phyloP scores from a whole-genome alignment of 2,329 filamentous ascomycete genomes.

The Ustulina deusta region DNA sequence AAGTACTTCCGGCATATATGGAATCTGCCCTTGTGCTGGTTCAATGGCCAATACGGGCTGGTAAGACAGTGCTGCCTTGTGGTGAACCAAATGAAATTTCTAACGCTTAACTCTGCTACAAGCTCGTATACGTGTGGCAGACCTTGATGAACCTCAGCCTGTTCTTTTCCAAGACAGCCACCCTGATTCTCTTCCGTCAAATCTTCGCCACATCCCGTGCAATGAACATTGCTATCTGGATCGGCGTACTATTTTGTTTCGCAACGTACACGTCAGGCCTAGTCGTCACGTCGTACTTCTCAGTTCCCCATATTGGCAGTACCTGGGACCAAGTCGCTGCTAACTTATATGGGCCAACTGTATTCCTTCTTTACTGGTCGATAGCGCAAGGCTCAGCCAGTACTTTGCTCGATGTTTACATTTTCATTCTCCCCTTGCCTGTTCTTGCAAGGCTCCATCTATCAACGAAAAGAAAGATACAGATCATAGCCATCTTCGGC shows the following conservation, averaged over 20 bases:
- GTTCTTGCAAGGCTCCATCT: constrained; percentile 31
- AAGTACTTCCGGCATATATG: constrained; percentile 29
- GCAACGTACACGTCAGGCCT: no score
- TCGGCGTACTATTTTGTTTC: constrained; percentile 25
- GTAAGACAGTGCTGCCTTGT: constrained; percentile 14
- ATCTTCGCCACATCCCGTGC: constrained; percentile 25
- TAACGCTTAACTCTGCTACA: constrained; percentile 19
- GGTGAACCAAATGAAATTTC: not conserved
- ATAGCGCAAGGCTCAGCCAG: constrained; percentile 16
- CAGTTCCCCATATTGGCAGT: constrained; percentile 22
- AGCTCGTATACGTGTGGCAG: constrained; percentile 29
- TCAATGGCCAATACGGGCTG: constrained; percentile 18
- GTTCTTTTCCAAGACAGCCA: constrained; percentile 37
- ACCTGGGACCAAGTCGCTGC: constrained; percentile 27
- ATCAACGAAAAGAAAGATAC: constrained; percentile 19
- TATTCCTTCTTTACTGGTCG: constrained; percentile 13
- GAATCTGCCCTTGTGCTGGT: constrained; percentile 29
- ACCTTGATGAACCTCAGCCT: constrained; percentile 19
- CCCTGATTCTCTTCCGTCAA: constrained; percentile 31
- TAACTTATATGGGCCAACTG: no score
- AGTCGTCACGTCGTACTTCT: constrained; percentile 20
- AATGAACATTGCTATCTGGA: constrained; percentile 35
- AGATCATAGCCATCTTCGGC: constrained; percentile 33
- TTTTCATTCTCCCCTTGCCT: constrained; percentile 34
- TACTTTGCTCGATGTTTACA: constrained; percentile 27